Evolutionary conservation across 352 stramenopile genomes (phyloP).

Genomic region (Phytophthora pinifolia): DNA sequence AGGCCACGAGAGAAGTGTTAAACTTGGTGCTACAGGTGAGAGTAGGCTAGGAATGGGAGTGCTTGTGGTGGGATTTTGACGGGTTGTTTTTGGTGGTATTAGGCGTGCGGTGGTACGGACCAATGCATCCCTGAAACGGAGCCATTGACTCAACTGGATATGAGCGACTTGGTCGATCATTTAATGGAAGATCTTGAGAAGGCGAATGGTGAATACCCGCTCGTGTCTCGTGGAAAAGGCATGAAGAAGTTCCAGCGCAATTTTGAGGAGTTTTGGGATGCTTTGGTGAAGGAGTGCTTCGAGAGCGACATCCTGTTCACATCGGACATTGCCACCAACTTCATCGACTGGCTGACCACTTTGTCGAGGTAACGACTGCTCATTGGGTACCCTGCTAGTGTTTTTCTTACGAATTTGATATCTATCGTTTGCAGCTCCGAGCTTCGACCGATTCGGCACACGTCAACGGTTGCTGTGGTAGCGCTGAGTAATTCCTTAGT

Average conservation of each 20-base stretch:
- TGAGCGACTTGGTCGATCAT: constrained; percentile 65
- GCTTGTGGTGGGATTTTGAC: constrained; percentile 19
- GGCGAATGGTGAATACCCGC: constrained; percentile 60
- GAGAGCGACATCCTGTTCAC: constrained; percentile 85
- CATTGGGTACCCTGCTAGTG: not conserved
- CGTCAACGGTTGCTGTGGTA: constrained; percentile 67
- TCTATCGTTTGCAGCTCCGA: constrained; percentile 52
- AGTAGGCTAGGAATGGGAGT: not conserved
- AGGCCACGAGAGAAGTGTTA: constrained; percentile 65
- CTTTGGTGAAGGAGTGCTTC: constrained; percentile 73
- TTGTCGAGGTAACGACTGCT: constrained; percentile 56
- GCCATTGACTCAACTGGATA: constrained; percentile 67
- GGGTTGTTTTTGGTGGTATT: not conserved
- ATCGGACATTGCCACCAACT: constrained; percentile 54
- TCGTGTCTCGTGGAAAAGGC: constrained; percentile 58
- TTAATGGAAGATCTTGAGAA: constrained; percentile 70
- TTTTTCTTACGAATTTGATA: constrained; percentile 9
- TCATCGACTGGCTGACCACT: constrained; percentile 82
- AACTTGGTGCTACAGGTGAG: constrained; percentile 75
- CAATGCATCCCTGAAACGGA: constrained; percentile 53
- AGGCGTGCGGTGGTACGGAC: constrained; percentile 57
- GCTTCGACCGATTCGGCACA: constrained; percentile 82
- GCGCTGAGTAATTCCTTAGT: constrained; percentile 69
- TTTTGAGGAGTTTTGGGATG: constrained; percentile 79
- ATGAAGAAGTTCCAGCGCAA: constrained; percentile 65